Percentiles rank a stretch among this genome's conserved stretches.
phyloP scores from a whole-genome alignment of 805 yeast genomes.

The Starmera quercuum region DNA sequence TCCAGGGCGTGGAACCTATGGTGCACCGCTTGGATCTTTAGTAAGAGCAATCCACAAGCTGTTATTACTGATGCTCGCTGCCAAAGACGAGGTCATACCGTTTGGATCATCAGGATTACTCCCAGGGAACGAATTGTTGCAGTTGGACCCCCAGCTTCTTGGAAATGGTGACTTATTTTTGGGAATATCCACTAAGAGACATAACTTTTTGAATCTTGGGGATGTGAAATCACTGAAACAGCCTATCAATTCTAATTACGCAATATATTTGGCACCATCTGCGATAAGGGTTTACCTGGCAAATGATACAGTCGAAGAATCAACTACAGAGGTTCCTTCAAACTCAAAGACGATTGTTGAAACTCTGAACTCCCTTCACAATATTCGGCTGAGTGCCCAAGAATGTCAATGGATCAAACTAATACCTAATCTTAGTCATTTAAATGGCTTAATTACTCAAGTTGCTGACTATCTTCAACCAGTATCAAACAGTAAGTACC shows the following conservation, averaged over 20 bases:
- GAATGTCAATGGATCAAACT: constrained; percentile 51
- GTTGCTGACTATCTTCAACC: constrained; percentile 47
- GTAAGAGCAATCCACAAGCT: constrained; percentile 41
- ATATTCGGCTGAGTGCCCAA: constrained; percentile 11
- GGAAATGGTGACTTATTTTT: constrained; percentile 29
- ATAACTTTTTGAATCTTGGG: constrained; percentile 12
- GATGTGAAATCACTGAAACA: constrained; percentile 10
- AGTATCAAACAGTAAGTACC: constrained; percentile 44
- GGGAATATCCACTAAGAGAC: constrained; percentile 7
- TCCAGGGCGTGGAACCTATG: too few relatives aligned
- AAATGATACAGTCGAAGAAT: constrained; percentile 24
- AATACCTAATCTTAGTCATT: constrained; percentile 59
- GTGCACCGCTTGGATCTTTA: too few relatives aligned
- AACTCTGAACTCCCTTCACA: constrained; percentile 30
- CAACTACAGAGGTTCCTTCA: constrained; percentile 32
- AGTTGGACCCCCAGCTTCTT: constrained; percentile 40
- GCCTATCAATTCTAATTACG: constrained; percentile 24
- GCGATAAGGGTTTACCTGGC: constrained; percentile 43
- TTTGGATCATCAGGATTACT: constrained; percentile 40
- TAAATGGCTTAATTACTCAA: constrained; percentile 60
- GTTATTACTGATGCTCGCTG: constrained; percentile 25
- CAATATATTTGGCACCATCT: constrained; percentile 46
- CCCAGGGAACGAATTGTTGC: constrained; percentile 25
- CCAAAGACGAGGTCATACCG: constrained; percentile 32
- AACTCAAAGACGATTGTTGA: constrained; percentile 29